Evolutionary conservation across 176 grass and related monocot genomes (phyloP).

Genomic region (Aegilops speltoides): DNA sequence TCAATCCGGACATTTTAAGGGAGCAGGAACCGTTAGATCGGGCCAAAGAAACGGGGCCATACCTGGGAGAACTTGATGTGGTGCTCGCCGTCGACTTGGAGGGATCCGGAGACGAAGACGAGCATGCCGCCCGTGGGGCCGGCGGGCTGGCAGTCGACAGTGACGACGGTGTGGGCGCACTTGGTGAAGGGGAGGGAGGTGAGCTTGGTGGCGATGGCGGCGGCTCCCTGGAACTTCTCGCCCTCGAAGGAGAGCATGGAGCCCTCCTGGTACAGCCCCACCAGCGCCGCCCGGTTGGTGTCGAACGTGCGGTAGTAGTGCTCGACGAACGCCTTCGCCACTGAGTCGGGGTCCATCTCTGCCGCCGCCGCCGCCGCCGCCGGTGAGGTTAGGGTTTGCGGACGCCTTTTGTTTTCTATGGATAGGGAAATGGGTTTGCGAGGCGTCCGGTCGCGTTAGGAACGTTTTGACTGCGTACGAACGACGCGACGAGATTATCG

Average conservation of each 20-base stretch:
- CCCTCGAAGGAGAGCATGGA: constrained; percentile 81
- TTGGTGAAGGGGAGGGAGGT: constrained; percentile 53
- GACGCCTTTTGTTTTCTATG: not conserved
- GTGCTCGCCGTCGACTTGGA: constrained; percentile 47
- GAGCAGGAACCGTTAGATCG: not conserved
- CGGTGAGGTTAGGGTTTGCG: constrained; percentile 23
- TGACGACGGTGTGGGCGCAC: constrained; percentile 50
- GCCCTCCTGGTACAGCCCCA: constrained; percentile 56
- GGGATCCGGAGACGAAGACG: constrained; percentile 62
- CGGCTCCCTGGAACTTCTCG: constrained; percentile 42
- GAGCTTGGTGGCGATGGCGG: constrained; percentile 53
- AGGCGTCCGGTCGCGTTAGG: not conserved
- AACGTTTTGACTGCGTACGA: not conserved
- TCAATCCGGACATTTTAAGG: not conserved
- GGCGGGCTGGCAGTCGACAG: constrained; percentile 67
- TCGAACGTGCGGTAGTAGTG: constrained; percentile 83
- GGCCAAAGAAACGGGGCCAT: not conserved
- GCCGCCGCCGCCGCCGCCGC: constrained; percentile 21
- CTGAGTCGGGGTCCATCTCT: constrained; percentile 58
- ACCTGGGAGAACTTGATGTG: constrained; percentile 78
- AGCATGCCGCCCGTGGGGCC: constrained; percentile 63
- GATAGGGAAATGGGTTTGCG: no score
- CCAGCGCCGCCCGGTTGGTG: constrained; percentile 45
- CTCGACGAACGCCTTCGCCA: constrained; percentile 59
- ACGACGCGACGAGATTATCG: no score